Conservation (phyloP, 2,329 filamentous ascomycete genomes). For the Blastomyces gilchristii region DNA sequence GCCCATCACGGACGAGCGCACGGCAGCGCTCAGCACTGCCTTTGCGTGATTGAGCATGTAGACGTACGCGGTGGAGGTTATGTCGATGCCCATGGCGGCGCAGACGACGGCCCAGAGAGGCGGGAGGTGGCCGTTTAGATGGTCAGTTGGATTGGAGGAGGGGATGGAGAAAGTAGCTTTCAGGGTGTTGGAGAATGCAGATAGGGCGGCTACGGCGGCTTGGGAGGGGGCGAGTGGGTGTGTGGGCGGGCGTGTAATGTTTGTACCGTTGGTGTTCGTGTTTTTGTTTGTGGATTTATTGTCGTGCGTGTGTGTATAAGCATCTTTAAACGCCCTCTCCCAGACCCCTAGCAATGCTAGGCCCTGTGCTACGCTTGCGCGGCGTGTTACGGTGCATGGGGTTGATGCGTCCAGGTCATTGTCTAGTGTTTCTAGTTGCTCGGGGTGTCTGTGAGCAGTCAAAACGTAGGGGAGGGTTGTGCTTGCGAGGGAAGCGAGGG, state of each 20-base stretch:
- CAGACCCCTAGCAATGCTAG: constrained; percentile 50
- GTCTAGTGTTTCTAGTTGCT: constrained; percentile 44
- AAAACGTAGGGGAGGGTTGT: constrained; percentile 53
- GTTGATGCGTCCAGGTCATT: constrained; percentile 55
- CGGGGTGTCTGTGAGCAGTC: constrained; percentile 42
- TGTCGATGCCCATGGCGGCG: constrained; percentile 42
- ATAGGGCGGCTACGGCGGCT: constrained; percentile 24
- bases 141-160: constrained; percentile 6
- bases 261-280: neutral
- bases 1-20: constrained; percentile 54
- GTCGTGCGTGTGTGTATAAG: constrained; percentile 14
- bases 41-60: constrained; percentile 56
- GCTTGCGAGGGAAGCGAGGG: constrained; percentile 47
- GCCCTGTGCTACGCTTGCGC: constrained; percentile 52
- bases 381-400: constrained; percentile 51
- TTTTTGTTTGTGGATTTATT: neutral
- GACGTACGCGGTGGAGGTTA: constrained; percentile 47
- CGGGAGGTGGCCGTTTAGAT: constrained; percentile 46
- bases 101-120: constrained; percentile 52
- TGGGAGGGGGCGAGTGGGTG: constrained; percentile 6
- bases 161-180: constrained; percentile 18
- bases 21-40: constrained; percentile 51
- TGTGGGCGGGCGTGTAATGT: constrained; percentile 5
- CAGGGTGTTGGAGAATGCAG: constrained; percentile 30
- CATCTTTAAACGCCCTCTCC: constrained; percentile 43